Evolutionary conservation across 176 grass and related monocot genomes (phyloP).

Genomic region (Ananas comosus): DNA sequence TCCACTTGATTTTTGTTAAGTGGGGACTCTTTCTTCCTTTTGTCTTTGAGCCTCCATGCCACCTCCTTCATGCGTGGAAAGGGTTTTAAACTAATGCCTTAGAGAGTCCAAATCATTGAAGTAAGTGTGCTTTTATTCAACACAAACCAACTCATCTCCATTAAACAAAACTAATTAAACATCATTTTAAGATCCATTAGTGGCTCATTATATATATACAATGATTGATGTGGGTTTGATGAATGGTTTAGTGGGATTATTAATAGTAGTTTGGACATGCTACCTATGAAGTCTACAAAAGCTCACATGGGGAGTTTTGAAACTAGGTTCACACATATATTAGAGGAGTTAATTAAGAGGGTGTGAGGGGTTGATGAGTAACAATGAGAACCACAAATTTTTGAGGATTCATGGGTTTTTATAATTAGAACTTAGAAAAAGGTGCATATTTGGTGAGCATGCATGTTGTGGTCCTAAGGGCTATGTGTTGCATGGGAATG

Average conservation of each 20-base stretch:
- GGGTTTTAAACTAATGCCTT: background rate
- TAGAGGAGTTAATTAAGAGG: too few relatives aligned
- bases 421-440: too few relatives aligned
- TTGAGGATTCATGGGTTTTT: too few relatives aligned
- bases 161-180: too few relatives aligned
- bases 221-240: background rate
- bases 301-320: background rate
- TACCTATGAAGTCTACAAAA: background rate
- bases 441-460: too few relatives aligned
- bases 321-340: background rate
- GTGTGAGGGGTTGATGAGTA: too few relatives aligned
- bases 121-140: background rate
- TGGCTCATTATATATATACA: background rate
- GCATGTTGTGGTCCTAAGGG: too few relatives aligned
- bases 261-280: background rate
- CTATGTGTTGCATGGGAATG: too few relatives aligned
- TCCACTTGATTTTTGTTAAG: background rate
- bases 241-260: background rate
- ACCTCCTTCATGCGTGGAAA: slow-evolving; percentile 3
- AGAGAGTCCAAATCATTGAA: background rate
- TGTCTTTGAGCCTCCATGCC: background rate
- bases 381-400: too few relatives aligned
- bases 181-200: background rate
- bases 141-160: too few relatives aligned
- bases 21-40: background rate